Evolutionary conservation across 345 rosid genomes (phyloP), one percentile per base, ranked within the genome.

Genomic region (Bruguiera sexangula): DNA sequence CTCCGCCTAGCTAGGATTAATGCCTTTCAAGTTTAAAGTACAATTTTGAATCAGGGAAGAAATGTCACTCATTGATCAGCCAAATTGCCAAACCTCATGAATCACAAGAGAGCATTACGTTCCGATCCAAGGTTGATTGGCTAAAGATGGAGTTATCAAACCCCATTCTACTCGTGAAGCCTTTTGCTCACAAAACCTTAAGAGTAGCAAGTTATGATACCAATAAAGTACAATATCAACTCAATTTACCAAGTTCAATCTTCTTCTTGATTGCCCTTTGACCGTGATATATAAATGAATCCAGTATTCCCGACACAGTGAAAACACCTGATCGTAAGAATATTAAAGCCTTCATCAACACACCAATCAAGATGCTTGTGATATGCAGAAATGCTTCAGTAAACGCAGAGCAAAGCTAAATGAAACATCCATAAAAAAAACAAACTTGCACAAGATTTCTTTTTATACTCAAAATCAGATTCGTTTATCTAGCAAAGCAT

Each of bases 181-280:
- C 58, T 52, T 26, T 8, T 18, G 20, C 34, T n/a, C 30, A 16
- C 52, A 19, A 59, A 30, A 32, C 61, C 61, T 27, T 32, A 71
- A 37, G 36, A 53, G 34, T 27, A 24, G 6, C 56, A 52, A 31
- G 54, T 21, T 56, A 2, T 21, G 31, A 56, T 56, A 24, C 63
- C 55, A 19, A 57, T 51, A 16, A 7, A 30, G 24, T 9, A 22
- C 57, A 32, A 5, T 5, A 53, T 95, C 86, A 95, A 72, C 85
- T 95, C 58, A 85, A 85, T 81, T 92, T 91, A 68, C 98, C 98
- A 5, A 94, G 80, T 78, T 91, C 98, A 82, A 91, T 94, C 86
- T 94, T 94, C 90, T 95, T 95, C 87, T 88, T 92, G 76, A 95
- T 92, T 77, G 93, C 96, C 81, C 60, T 95, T 70, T 95, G 98